Conservation (phyloP, 2,329 filamentous ascomycete species). For the Clonostachys byssicola region DNA sequence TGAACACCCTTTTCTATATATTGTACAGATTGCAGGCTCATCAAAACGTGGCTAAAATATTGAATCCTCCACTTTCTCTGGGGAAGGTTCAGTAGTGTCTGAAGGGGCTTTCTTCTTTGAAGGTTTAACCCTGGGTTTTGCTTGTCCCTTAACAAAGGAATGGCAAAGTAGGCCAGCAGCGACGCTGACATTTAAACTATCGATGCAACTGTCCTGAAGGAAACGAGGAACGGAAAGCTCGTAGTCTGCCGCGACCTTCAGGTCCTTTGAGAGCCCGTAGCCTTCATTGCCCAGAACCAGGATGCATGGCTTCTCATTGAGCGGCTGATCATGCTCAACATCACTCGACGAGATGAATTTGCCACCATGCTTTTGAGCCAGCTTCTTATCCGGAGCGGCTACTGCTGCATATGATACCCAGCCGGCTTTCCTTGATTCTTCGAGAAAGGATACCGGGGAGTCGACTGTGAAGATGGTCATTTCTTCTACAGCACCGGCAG, state of each 20-base stretch:
- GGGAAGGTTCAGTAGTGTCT: too few relatives aligned
- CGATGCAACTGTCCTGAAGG: conserved; percentile 55
- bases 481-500: conserved; percentile 81
- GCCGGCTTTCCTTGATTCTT: conserved; percentile 61
- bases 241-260: conserved; percentile 63
- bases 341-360: conserved; percentile 44
- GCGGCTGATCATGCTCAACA: conserved; percentile 44
- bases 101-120: too few relatives aligned
- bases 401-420: conserved; percentile 84
- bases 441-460: conserved; percentile 66
- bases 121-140: not conserved
- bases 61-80: too few relatives aligned
- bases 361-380: conserved; percentile 23
- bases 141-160: conserved; percentile 51
- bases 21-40: too few relatives aligned
- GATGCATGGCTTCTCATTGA: conserved; percentile 63
- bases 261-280: conserved; percentile 60
- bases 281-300: conserved; percentile 83
- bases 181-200: conserved; percentile 92
- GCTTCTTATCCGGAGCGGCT: conserved; percentile 32
- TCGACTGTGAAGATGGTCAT: conserved; percentile 68
- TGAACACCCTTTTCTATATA: too few relatives aligned
- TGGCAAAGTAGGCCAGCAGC: conserved; percentile 75
- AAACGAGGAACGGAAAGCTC: conserved; percentile 61
- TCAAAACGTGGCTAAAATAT: too few relatives aligned